Base-by-base conservation (phyloP, 768 basidiomycete species). In the Pisolithus microcarpus region DNA sequence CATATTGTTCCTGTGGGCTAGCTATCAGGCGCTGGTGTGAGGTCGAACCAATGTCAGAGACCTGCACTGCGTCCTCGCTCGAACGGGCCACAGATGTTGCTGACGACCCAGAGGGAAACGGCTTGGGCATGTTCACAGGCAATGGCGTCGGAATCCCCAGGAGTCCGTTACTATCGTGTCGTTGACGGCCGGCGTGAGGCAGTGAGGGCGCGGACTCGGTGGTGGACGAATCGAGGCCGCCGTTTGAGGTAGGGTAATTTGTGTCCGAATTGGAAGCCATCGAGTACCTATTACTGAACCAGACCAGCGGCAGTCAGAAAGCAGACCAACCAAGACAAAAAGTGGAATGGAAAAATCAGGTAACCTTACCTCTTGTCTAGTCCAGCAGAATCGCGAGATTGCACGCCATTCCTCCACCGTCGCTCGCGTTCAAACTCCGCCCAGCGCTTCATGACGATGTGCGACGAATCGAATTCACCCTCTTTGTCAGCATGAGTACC, bases 401-500 rank as follows among this genome's bases (percentile, higher is more conserved):
- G 81, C 19, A 80, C 80, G 7, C 91, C 93, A 62, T 68, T 85
- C 81, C 84, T 92, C 91, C 91, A 97, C 54, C 93, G 77, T 58
- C 95, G 73, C 58, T 98, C 96, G 45, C 95, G 76, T 74, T 98
- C 96, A 65, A 96, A 98, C 70, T 98, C 96, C 16, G 83, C 92
- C 95, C 95, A 99, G 38, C 91, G 81, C 76, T 98, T 98, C 96
- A 98, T 97, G 34, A 95, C 87, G 59, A 99, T 98, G 69, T 94
- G 84, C 42, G 83, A 79, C 26, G 93, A 95, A 71, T 99, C 95
- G 61, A 99, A 99, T 65, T 89, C 89, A 65, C 96, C 96, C 55
- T 95, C 91, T 73, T 98, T 99, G 65, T 92, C 94, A 10, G 87
- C 89, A 59, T 91, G 88, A 51, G 77, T 77, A 36, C 70, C 77